These are phyloP conservation scores for Austroboletus festivus DNA, from an alignment of 768 basidiomycete genomes.

Conservation along the genomic window DNA sequence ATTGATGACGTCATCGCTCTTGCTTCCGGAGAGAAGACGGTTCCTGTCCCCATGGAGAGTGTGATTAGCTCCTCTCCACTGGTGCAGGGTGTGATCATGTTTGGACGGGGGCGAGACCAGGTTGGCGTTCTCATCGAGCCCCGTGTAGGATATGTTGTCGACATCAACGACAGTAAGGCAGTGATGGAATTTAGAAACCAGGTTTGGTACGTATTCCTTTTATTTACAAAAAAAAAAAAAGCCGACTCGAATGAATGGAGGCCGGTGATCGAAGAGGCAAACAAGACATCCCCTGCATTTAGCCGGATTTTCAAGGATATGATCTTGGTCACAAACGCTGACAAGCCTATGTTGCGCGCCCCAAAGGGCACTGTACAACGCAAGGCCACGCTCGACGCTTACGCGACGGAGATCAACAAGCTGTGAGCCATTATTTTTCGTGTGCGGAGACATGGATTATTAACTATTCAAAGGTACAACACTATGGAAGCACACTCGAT, in stretches of 20 bases:
- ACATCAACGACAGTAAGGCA: conserved; percentile 7
- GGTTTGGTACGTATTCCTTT: conserved; percentile 27
- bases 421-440: conserved; percentile 11
- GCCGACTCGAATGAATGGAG: too few relatives aligned
- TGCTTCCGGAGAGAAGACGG: conserved; percentile 33
- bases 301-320: conserved; percentile 48
- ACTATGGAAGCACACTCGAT: conserved; percentile 1
- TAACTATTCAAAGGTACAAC: conserved; percentile 6
- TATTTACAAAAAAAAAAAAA: too few relatives aligned
- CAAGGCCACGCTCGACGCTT: conserved; percentile 14
- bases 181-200: conserved; percentile 13
- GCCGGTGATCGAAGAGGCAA: conserved; percentile 42
- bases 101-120: conserved; percentile 31
- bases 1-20: conserved; percentile 34
- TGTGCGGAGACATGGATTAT: background rate
- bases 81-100: conserved; percentile 26
- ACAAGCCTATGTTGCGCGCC: conserved; percentile 40
- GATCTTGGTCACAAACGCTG: conserved; percentile 41
- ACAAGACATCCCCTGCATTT: conserved; percentile 35
- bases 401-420: conserved; percentile 18
- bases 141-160: conserved; percentile 8
- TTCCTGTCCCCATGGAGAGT: conserved; percentile 32
- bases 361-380: conserved; percentile 26
- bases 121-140: conserved; percentile 34
- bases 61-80: conserved; percentile 20